These are phyloP conservation scores for Boletus pseudopeckii DNA, from an alignment of 768 basidiomycete genomes.

Conservation along the genomic window DNA sequence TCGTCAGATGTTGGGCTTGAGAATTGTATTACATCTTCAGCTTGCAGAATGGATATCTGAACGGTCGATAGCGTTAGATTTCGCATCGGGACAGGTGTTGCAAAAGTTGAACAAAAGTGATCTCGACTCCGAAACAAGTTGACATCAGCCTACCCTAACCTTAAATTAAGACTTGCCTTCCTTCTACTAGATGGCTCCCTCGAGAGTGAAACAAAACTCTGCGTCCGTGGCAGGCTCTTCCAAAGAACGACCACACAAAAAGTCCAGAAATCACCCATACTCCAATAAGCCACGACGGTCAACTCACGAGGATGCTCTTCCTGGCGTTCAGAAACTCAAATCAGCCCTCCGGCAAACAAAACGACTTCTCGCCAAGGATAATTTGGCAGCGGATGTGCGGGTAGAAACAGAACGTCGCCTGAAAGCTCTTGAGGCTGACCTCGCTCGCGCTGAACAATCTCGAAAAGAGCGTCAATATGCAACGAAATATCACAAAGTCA, in stretches of 20 bases:
- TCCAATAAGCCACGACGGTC: conserved; percentile 2
- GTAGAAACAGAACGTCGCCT: conserved; percentile 78
- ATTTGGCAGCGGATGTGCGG: conserved; percentile 78
- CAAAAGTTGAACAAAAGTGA: not conserved
- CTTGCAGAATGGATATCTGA: conserved; percentile 13
- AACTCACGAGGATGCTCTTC: conserved; percentile 27
- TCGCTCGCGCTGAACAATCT: conserved; percentile 57
- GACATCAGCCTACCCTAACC: conserved; percentile 16
- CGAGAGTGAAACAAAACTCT: conserved; percentile 9
- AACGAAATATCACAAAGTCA: conserved; percentile 81
- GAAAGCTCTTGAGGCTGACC: conserved; percentile 70
- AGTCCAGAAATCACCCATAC: conserved; percentile 14
- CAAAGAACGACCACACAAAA: conserved; percentile 12
- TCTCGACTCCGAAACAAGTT: no score
- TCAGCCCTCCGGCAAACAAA: conserved; percentile 78
- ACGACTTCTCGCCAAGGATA: conserved; percentile 81
- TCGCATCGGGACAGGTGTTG: conserved; percentile 40
- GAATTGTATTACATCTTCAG: conserved; percentile 12
- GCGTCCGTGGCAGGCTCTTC: conserved; percentile 10
- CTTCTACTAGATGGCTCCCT: conserved; percentile 13
- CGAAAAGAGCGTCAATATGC: conserved; percentile 73
- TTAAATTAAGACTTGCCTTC: conserved; percentile 1
- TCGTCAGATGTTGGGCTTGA: conserved; percentile 16
- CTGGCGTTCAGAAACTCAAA: conserved; percentile 86
- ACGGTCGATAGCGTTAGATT: conserved; percentile 49